phyloP scores from a whole-genome alignment of 2,329 filamentous ascomycete species.

The Trichoderma sp. region DNA sequence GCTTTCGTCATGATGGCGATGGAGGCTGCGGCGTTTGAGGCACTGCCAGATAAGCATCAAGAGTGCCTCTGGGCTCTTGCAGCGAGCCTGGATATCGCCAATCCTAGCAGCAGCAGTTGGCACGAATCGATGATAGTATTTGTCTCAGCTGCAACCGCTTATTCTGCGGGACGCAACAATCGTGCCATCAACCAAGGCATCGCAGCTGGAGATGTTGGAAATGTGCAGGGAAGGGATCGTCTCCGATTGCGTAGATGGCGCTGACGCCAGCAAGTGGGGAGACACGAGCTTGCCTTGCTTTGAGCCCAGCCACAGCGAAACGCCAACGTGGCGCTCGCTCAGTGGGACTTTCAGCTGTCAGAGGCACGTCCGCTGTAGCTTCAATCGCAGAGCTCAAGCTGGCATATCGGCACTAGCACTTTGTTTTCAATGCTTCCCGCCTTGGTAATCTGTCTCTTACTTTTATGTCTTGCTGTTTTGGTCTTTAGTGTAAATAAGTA shows the following conservation, averaged over 20 bases:
- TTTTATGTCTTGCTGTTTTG: too few species aligned
- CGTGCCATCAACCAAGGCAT: background rate
- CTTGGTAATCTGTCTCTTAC: background rate
- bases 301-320: slow-evolving; percentile 2
- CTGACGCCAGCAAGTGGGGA: slow-evolving; percentile 10
- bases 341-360: background rate
- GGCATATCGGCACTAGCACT: background rate
- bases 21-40: slow-evolving; percentile 10
- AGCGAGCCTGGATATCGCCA: too few species aligned
- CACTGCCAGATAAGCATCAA: background rate
- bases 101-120: too few species aligned
- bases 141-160: background rate
- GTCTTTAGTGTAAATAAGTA: too few species aligned
- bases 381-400: too few species aligned
- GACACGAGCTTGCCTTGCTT: background rate
- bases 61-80: background rate
- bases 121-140: background rate
- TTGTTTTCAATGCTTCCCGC: background rate
- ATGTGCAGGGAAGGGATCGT: slow-evolving; percentile 9
- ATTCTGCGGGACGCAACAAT: background rate
- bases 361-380: background rate
- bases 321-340: background rate
- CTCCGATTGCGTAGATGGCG: slow-evolving; percentile 21
- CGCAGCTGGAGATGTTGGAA: slow-evolving; percentile 7
- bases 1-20: slow-evolving; percentile 24